Conservation (phyloP, 1,284 basidiomycete species). For the Trichosporon coremiiforme region DNA sequence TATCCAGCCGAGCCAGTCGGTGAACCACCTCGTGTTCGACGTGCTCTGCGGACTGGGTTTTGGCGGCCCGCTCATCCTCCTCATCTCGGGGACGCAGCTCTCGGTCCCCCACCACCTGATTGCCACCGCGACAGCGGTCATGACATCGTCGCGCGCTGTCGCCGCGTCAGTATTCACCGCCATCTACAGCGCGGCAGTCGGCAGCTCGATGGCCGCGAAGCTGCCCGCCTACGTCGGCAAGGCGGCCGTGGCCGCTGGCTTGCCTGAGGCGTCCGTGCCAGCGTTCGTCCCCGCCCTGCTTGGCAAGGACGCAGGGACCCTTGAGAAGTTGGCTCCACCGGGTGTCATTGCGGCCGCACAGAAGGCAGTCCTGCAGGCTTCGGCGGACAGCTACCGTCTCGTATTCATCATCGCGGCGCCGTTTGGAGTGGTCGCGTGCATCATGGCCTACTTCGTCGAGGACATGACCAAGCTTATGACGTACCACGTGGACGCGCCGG, state of each 20-base stretch:
- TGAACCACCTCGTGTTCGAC: slow-evolving; percentile 23
- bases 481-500: slow-evolving; percentile 27
- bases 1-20: slow-evolving; percentile 22
- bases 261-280: slow-evolving; percentile 24
- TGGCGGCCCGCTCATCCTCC: slow-evolving; percentile 33
- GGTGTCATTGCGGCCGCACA: slow-evolving; percentile 22
- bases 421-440: slow-evolving; percentile 24
- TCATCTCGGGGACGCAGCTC: slow-evolving; percentile 35
- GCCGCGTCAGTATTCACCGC: slow-evolving; percentile 31
- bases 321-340: slow-evolving; percentile 14
- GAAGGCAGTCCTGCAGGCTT: slow-evolving; percentile 10
- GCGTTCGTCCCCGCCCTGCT: slow-evolving; percentile 24
- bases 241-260: slow-evolving; percentile 30
- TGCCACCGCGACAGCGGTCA: slow-evolving; percentile 33
- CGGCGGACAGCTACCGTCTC: slow-evolving; percentile 20
- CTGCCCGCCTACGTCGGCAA: slow-evolving; percentile 26
- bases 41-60: slow-evolving; percentile 34
- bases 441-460: slow-evolving; percentile 18
- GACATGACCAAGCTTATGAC: slow-evolving; percentile 24
- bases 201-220: slow-evolving; percentile 22
- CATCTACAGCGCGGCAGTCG: slow-evolving; percentile 31
- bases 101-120: slow-evolving; percentile 36
- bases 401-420: slow-evolving; percentile 29
- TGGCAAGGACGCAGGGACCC: neutral
- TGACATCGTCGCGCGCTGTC: slow-evolving; percentile 30